Base-by-base conservation (phyloP, 2,329 filamentous ascomycete genomes). In the Trichoderma semiorbis region DNA sequence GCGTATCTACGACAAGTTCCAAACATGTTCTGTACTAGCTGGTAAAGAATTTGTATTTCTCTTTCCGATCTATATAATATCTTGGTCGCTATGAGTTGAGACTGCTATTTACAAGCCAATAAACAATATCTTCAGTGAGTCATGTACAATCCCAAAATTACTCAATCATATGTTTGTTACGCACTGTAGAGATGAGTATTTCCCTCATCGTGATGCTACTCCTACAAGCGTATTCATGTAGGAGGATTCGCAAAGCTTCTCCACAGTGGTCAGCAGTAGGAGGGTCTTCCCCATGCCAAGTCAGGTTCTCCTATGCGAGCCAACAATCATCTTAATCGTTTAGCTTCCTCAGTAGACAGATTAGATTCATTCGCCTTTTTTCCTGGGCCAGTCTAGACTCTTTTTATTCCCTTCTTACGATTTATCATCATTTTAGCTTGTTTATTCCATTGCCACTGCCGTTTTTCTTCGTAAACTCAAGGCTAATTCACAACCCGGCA, bases 81-180 rank as follows among this genome's bases (percentile, higher is more conserved):
- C 8, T 39, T 39, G 1, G 8, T 18, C 10, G 1, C 12, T 47
- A 3, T 47, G 18, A 3, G n/a, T 47, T 21, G 18, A 5, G 2
- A 47, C 3, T 10, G n/a, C 3, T 21, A 0, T 21, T 47, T n/a
- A 3, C 4, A 0, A 47, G 39, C 0, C 1, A 47, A 2, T n/a
- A 6, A 47, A 11, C 7, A 12, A 2, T 12, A 50, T 50, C 43
- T n/a, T 21, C n/a, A 50, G 8, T 6, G n/a, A 11, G 2, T 1
- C 18, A 3, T 50, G 0, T 21, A 0, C 3, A 21, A 21, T 50
- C 1, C n/a, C 1, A 10, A 6, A 50, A 3, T 50, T 21, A 21
- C 43, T 50, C 14, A 12, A 47, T 28, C n/a, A 0, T 7, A 53
- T 14, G 11, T 53, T 14, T 7, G 21, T 14, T 2, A 7, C 47